Base-by-base conservation (phyloP, 495 filamentous ascomycete species). In the Lepraria neglecta region DNA sequence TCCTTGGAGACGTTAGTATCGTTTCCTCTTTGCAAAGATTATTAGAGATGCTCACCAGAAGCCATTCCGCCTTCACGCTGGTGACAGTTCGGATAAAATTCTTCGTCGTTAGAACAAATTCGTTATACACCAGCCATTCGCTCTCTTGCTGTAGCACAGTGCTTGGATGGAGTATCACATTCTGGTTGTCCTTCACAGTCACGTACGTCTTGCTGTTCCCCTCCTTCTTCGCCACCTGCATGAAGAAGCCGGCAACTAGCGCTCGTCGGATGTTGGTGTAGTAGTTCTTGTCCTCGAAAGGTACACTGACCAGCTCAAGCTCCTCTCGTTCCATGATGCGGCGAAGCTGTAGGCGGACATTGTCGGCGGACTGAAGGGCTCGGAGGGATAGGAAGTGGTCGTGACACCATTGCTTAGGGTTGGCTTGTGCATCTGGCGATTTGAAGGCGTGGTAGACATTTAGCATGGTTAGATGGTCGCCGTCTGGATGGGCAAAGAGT, bases 401-500 rank as follows among this genome's bases (percentile, higher is more conserved):
- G 71, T 96, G 90, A 71, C 95, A 97, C 95, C 95, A 99, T 69
- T 88, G 82, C 70, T 86, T 92, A 2, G 78, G 78, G 70, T 96
- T 87, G 5, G 76, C 78, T 70, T 91, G 89, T 0, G 85, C 84
- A 7, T 87, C 80, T 9, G 82, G 73, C 46, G 80, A 76, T 76
- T 92, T 96, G 84, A 92, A 99, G 19, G 95, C 95, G 73, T 99
- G 95, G 73, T 97, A 99, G 42, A 92, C 95, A 71, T 99, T 99
- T 27, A 99, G 81, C 76, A 99, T 85, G 17, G 91, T 97, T 17
- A 99, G 78, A 67, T 99, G 94, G 68, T 99, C 94, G 52, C 94
- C 94, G 64, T 97, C 91, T 7, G 83, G 80, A 68, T 99, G 94
- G 14, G 91, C 87, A 71, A 99, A 99, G 43, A 90, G 82, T 47